Conservation (phyloP, 1,284 basidiomycete species). For the Waitea zeae region DNA sequence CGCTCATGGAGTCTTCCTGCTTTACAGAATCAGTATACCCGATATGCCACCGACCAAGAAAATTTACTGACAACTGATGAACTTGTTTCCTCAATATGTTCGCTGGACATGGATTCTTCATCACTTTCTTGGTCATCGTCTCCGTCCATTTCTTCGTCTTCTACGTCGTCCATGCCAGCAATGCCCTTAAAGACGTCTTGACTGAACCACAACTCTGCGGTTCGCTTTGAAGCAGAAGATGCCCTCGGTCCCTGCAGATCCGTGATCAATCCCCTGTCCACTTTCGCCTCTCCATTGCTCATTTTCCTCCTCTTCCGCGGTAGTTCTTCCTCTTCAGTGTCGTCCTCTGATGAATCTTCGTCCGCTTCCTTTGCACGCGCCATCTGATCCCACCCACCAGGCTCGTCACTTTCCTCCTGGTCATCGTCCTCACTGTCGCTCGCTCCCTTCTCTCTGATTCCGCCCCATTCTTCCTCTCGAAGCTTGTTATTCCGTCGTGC, state of each 20-base stretch:
- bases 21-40: slow-evolving; percentile 6
- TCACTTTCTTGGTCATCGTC: slow-evolving; percentile 9
- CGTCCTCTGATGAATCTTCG: slow-evolving; percentile 29
- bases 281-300: slow-evolving; percentile 16
- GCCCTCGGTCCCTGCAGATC: slow-evolving; percentile 19
- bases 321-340: slow-evolving; percentile 23
- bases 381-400: slow-evolving; percentile 67
- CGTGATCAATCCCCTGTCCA: slow-evolving; percentile 20
- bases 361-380: slow-evolving; percentile 45
- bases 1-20: slow-evolving; percentile 8
- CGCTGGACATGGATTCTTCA: too few species aligned
- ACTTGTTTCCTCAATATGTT: too few species aligned
- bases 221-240: slow-evolving; percentile 22
- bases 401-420: slow-evolving; percentile 20
- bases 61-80: too few species aligned
- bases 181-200: slow-evolving; percentile 84
- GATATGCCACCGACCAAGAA: too few species aligned
- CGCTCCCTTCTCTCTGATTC: slow-evolving; percentile 32
- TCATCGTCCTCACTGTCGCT: slow-evolving; percentile 29
- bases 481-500: slow-evolving; percentile 61
- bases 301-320: slow-evolving; percentile 23
- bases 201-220: slow-evolving; percentile 80
- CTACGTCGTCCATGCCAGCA: slow-evolving; percentile 32
- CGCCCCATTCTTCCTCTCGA: slow-evolving; percentile 64
- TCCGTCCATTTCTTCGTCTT: slow-evolving; percentile 20